Evolutionary conservation across 495 filamentous ascomycete genomes (phyloP).

Genomic region (Trichoderma reesei): DNA sequence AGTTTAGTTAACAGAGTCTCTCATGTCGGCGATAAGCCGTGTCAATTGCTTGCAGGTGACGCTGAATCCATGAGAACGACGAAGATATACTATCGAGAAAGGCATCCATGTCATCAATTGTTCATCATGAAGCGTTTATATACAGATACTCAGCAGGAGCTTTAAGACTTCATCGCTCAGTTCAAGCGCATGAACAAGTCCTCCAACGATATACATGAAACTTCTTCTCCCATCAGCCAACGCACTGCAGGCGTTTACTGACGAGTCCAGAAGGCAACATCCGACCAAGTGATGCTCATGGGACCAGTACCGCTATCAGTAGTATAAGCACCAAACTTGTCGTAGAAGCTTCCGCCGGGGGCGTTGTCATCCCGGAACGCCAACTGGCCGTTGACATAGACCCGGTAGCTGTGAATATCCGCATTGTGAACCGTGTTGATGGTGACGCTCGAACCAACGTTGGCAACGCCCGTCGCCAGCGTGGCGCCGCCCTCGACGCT

Average conservation of each 20-base stretch:
- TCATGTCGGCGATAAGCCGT: too few relatives aligned
- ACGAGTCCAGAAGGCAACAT: conserved; percentile 6
- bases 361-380: conserved; percentile 4
- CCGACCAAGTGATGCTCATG: conserved; percentile 2
- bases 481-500: conserved; percentile 4
- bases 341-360: conserved; percentile 8
- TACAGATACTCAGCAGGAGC: too few relatives aligned
- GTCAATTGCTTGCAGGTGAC: too few relatives aligned
- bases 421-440: conserved; percentile 9
- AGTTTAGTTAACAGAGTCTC: too few relatives aligned
- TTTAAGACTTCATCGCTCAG: too few relatives aligned
- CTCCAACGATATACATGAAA: conserved; percentile 3
- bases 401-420: background rate
- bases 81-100: too few relatives aligned
- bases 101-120: too few relatives aligned
- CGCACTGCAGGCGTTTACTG: background rate
- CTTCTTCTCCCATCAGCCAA: background rate
- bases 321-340: conserved; percentile 9
- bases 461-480: background rate
- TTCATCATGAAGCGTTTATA: too few relatives aligned
- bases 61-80: too few relatives aligned
- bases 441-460: background rate
- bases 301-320: conserved; percentile 7
- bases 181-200: background rate
- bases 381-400: conserved; percentile 7